These are phyloP conservation scores for Erucastrum elatum DNA, from an alignment of 345 rosid genomes.

Conservation along the genomic window DNA sequence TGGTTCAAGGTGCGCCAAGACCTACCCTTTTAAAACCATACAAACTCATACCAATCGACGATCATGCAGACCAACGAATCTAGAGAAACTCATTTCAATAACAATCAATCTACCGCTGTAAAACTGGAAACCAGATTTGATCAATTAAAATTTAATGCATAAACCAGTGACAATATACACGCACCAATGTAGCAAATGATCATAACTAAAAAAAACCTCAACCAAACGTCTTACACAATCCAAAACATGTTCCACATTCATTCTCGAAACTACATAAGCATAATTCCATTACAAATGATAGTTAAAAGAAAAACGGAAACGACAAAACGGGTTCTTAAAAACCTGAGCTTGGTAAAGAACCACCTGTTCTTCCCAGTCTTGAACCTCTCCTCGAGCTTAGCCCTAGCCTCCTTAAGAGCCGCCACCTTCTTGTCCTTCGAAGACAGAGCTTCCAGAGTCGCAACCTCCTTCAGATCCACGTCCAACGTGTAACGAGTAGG, in stretches of 20 bases:
- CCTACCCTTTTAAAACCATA: no score
- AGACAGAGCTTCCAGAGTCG: conserved; percentile 43
- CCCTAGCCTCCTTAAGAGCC: conserved; percentile 53
- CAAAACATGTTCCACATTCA: conserved; percentile 20
- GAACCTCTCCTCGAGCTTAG: conserved; percentile 59
- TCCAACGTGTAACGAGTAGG: conserved; percentile 67
- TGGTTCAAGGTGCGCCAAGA: no score
- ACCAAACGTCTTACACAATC: background rate
- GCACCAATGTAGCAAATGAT: background rate
- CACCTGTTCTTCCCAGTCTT: conserved; percentile 68
- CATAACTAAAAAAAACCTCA: background rate
- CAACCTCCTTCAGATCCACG: conserved; percentile 59
- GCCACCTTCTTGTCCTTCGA: conserved; percentile 54
- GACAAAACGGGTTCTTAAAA: conserved; percentile 20
- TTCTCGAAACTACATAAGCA: conserved; percentile 12
- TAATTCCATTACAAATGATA: background rate
- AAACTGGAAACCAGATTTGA: background rate
- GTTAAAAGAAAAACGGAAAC: background rate
- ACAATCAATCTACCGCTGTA: background rate
- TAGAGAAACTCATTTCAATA: no score
- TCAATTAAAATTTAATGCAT: background rate
- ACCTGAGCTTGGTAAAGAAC: conserved; percentile 69
- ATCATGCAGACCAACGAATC: no score
- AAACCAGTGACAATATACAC: background rate
- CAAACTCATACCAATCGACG: no score